These are phyloP conservation scores for Cylindrodendrum hubeiense DNA, from an alignment of 2,329 filamentous ascomycete species.

Conservation along the genomic window DNA sequence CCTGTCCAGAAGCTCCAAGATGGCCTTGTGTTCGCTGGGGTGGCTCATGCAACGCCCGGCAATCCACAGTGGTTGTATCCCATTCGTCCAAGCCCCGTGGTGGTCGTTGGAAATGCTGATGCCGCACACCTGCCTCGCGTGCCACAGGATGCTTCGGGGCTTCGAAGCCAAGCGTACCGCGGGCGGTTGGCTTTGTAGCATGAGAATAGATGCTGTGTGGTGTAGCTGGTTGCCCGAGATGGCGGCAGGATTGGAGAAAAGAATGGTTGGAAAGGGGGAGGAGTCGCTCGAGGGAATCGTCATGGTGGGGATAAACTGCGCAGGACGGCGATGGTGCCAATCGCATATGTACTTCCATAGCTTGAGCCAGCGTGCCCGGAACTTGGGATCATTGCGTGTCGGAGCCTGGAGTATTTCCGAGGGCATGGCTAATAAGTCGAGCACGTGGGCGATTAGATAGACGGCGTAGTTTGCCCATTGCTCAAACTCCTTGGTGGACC, in stretches of 20 bases:
- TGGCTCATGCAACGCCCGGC: conserved; percentile 66
- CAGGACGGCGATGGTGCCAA: conserved; percentile 54
- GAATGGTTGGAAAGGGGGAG: conserved; percentile 62
- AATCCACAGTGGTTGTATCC: conserved; percentile 66
- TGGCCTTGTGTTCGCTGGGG: conserved; percentile 53
- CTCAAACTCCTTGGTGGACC: conserved; percentile 51
- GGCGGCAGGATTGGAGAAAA: conserved; percentile 63
- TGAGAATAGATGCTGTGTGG: conserved; percentile 64
- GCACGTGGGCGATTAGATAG: conserved; percentile 59
- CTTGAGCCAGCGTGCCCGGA: conserved; percentile 50
- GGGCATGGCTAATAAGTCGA: conserved; percentile 51
- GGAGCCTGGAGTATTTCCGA: conserved; percentile 29
- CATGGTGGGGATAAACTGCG: conserved; percentile 52
- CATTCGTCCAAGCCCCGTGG: conserved; percentile 66
- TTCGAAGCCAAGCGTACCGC: conserved; percentile 55
- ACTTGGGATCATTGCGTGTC: conserved; percentile 41
- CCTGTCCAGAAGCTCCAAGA: conserved; percentile 60
- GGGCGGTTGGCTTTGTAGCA: conserved; percentile 60
- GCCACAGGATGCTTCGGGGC: conserved; percentile 58
- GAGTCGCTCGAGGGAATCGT: conserved; percentile 54
- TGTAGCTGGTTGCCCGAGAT: conserved; percentile 68
- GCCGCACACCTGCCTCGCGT: conserved; percentile 64
- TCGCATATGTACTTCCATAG: conserved; percentile 55
- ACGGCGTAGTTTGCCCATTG: conserved; percentile 65
- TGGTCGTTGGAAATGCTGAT: conserved; percentile 66